Evolutionary conservation across 345 rosid species (phyloP).

Genomic region (Salix suchowensis): DNA sequence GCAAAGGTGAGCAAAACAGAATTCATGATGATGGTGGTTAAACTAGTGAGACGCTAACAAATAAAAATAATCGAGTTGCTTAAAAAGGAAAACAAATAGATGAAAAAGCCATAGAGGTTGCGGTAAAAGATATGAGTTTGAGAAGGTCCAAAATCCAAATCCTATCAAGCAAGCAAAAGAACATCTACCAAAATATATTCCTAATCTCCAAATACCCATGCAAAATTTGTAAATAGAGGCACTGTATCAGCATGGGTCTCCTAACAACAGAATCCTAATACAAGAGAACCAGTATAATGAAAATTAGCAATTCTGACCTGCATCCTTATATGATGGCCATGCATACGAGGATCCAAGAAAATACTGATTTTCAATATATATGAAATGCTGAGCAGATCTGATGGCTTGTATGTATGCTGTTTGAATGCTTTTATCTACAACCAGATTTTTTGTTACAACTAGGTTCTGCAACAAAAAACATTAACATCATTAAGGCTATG

Average conservation of each 20-base stretch:
- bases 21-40: background rate
- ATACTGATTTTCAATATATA: conserved; percentile 97
- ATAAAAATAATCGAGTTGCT: background rate
- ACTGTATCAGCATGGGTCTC: background rate
- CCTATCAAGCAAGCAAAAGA: background rate
- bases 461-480: conserved; percentile 61
- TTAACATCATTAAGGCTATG: background rate
- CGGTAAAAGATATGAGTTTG: background rate
- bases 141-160: background rate
- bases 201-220: background rate
- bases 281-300: background rate
- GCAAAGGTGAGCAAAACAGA: background rate
- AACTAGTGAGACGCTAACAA: background rate
- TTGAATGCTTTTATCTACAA: conserved; percentile 93
- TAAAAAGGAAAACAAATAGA: background rate
- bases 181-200: background rate
- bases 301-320: conserved; percentile 49
- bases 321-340: conserved; percentile 77
- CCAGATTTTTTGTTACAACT: conserved; percentile 50
- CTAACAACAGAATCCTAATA: background rate
- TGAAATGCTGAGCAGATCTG: conserved; percentile 92
- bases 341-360: conserved; percentile 97
- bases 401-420: conserved; percentile 92
- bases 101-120: background rate
- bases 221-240: background rate